These are phyloP conservation scores for Aspergillus versicolor DNA, from an alignment of 2,329 filamentous ascomycete species.

Conservation along the genomic window DNA sequence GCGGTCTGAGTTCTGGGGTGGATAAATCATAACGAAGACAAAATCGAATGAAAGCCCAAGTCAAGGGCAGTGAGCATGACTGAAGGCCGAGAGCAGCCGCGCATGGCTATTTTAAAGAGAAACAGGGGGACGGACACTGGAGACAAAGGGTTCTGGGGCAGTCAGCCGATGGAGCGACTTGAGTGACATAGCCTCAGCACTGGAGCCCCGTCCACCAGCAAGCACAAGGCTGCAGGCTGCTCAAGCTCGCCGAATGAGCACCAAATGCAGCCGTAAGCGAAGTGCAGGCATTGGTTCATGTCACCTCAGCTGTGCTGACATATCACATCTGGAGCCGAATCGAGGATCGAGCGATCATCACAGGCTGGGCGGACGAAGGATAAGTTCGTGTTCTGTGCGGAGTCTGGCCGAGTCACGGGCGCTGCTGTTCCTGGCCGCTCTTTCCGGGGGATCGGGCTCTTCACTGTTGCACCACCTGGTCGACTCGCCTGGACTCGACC, in stretches of 20 bases:
- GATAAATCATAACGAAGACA: not conserved
- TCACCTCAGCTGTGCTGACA: constrained; percentile 4
- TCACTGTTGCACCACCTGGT: not conserved
- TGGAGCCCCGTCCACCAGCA: not conserved
- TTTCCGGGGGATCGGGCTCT: too few relatives aligned
- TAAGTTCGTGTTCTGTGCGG: too few relatives aligned
- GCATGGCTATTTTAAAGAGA: constrained; percentile 2
- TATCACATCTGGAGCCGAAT: not conserved
- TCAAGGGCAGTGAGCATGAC: not conserved
- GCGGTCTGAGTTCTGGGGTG: not conserved
- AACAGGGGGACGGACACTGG: not conserved
- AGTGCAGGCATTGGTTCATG: constrained; percentile 1
- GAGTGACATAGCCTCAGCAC: not conserved
- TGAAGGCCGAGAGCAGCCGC: not conserved
- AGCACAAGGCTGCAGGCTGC: not conserved
- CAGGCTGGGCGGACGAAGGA: not conserved
- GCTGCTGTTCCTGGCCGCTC: too few relatives aligned
- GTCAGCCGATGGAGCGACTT: not conserved
- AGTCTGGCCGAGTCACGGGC: too few relatives aligned
- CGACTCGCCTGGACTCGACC: not conserved
- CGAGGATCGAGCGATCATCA: constrained; percentile 1
- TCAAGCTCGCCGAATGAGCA: too few relatives aligned
- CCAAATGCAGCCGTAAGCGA: not conserved
- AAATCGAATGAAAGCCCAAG: not conserved
- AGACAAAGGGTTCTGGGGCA: not conserved